A percentile compares a stretch with the other conserved stretches of the same genome.
Evolutionary conservation across 1,284 basidiomycete genomes (phyloP).

Genomic region (Malassezia sympodialis): DNA sequence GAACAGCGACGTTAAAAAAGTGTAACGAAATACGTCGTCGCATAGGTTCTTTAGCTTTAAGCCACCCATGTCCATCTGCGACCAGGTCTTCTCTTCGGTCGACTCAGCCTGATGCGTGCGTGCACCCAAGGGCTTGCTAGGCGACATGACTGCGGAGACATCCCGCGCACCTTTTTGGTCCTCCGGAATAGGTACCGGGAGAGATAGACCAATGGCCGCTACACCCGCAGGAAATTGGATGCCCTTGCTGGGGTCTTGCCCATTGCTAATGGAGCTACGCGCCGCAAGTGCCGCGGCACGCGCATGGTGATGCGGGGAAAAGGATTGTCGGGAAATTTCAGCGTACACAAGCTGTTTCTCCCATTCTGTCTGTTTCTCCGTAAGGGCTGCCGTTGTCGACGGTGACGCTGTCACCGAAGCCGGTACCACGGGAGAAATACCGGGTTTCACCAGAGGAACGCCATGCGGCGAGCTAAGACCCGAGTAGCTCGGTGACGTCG

Average conservation of each 20-base stretch:
- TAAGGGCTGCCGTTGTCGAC: slow-evolving; percentile 11
- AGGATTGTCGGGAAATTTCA: slow-evolving; percentile 52
- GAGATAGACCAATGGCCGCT: slow-evolving; percentile 49
- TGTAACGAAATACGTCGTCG: slow-evolving; percentile 69
- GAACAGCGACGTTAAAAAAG: slow-evolving; percentile 89
- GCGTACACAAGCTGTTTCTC: slow-evolving; percentile 34
- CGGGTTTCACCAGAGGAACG: slow-evolving; percentile 29
- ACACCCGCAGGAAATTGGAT: slow-evolving; percentile 36
- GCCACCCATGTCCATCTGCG: slow-evolving; percentile 89
- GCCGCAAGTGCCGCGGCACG: slow-evolving; percentile 55
- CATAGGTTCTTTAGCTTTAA: slow-evolving; percentile 85
- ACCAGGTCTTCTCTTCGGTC: slow-evolving; percentile 56
- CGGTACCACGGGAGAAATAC: slow-evolving; percentile 22
- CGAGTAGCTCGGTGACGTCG: slow-evolving; percentile 34
- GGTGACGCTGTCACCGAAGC: slow-evolving; percentile 21
- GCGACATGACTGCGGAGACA: slow-evolving; percentile 13
- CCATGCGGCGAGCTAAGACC: slow-evolving; percentile 25
- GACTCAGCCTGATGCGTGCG: slow-evolving; percentile 13
- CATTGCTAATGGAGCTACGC: slow-evolving; percentile 50
- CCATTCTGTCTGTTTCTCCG: slow-evolving; percentile 25
- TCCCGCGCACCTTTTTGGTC: slow-evolving; percentile 9
- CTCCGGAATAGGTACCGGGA: slow-evolving; percentile 12
- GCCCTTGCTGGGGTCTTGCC: slow-evolving; percentile 51
- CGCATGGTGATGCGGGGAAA: slow-evolving; percentile 55
- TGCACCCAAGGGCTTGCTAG: slow-evolving; percentile 15